Conservation (phyloP, 2,329 filamentous ascomycete species). For the Penicillium sp. region DNA sequence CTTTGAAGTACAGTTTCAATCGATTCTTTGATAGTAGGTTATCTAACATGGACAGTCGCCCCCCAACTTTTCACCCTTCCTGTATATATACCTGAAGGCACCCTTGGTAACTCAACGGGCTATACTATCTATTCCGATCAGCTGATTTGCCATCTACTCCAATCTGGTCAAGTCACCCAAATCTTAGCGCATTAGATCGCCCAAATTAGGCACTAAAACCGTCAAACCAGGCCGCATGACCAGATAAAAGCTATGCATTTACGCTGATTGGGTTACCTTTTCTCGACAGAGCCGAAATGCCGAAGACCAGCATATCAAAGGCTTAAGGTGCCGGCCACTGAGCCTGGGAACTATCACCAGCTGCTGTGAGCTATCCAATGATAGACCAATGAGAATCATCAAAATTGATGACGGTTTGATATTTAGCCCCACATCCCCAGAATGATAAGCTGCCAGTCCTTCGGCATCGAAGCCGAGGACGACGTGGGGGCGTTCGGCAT, state of each 20-base stretch:
- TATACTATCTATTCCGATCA: constrained; percentile 10
- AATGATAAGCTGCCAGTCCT: neutral
- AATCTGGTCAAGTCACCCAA: constrained; percentile 6
- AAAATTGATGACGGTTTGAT: neutral
- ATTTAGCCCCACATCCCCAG: constrained; percentile 2
- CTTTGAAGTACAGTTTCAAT: neutral
- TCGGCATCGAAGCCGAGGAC: constrained; percentile 3
- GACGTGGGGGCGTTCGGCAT: neutral
- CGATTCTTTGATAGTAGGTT: neutral
- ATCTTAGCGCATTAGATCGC: constrained; percentile 1
- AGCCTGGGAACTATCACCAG: neutral
- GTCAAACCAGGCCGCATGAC: neutral
- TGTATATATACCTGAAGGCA: neutral
- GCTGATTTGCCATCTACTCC: constrained; percentile 6
- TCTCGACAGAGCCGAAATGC: neutral
- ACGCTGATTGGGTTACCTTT: neutral
- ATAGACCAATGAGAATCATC: neutral
- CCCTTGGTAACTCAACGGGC: neutral
- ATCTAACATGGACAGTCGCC: neutral
- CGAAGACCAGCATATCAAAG: neutral
- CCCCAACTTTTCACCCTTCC: too few relatives aligned
- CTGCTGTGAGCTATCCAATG: neutral
- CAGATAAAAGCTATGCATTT: neutral
- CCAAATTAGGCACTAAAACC: constrained; percentile 5
- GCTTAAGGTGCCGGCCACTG: neutral